Evolutionary conservation across 2,329 filamentous ascomycete genomes (phyloP).

Genomic region (Verticillium isaacii): DNA sequence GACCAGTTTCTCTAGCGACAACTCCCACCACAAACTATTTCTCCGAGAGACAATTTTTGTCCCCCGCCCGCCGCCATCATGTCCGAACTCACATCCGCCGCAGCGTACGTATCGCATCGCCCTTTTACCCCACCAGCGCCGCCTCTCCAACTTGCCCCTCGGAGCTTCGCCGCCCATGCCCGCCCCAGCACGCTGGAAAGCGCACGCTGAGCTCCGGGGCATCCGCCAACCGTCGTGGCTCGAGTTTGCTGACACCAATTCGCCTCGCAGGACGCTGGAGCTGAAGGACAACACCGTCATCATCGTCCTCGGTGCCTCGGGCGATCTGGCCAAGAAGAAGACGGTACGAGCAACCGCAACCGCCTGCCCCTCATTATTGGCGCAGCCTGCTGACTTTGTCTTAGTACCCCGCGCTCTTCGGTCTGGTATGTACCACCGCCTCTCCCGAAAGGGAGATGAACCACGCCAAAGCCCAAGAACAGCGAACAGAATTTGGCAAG

Average conservation of each 20-base stretch:
- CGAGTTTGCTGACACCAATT: conserved; percentile 1
- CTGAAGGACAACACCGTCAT: conserved; percentile 98
- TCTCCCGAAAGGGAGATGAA: background rate
- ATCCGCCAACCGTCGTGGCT: background rate
- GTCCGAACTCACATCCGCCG: conserved; percentile 15
- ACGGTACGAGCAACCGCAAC: conserved; percentile 57
- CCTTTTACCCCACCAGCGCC: conserved; percentile 12
- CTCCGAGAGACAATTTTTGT: background rate
- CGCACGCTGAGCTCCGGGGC: background rate
- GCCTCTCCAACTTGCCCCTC: background rate
- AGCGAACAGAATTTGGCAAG: background rate
- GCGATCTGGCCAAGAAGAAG: conserved; percentile 99
- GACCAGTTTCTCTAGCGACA: background rate
- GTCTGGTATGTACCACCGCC: conserved; percentile 66
- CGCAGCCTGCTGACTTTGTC: conserved; percentile 20
- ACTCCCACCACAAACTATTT: background rate
- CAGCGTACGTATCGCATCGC: conserved; percentile 14
- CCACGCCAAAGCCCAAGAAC: background rate
- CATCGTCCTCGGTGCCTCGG: conserved; percentile 92
- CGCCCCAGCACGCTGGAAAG: background rate
- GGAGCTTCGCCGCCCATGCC: conserved; percentile 2
- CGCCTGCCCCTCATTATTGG: conserved; percentile 3
- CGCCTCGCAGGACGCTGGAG: conserved; percentile 67
- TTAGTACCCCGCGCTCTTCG: conserved; percentile 94
- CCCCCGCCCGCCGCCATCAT: conserved; percentile 11